A percentile compares a stretch with the other conserved stretches of the same genome.
Evolutionary conservation across 2,329 filamentous ascomycete species (phyloP).

Genomic region (Dactylella cylindrospora): DNA sequence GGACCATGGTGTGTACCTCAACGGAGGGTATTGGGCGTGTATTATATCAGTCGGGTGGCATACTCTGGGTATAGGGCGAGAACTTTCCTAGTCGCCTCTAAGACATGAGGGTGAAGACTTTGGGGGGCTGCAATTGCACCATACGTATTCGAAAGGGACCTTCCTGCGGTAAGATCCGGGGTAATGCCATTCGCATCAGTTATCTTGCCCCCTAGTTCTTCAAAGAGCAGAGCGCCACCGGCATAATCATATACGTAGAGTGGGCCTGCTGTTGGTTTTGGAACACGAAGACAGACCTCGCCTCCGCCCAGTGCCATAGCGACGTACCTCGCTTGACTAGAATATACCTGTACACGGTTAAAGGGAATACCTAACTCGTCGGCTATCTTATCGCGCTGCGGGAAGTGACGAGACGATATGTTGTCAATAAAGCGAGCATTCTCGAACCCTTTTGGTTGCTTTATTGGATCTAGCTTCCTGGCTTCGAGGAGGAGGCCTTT

Average conservation of each 20-base stretch:
- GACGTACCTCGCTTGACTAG: conserved; percentile 55
- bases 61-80: conserved; percentile 42
- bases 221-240: conserved; percentile 62
- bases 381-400: conserved; percentile 1
- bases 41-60: too few species aligned
- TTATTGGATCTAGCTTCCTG: too few species aligned
- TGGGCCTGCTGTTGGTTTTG: conserved; percentile 55
- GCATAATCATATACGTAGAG: conserved; percentile 64
- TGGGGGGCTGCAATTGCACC: conserved; percentile 61
- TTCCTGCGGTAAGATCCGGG: conserved; percentile 58
- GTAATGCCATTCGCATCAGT: conserved; percentile 60
- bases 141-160: conserved; percentile 58
- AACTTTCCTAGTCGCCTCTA: conserved; percentile 52
- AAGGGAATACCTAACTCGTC: neutral
- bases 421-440: too few species aligned
- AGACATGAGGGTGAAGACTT: conserved; percentile 54
- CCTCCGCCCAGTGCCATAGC: conserved; percentile 59
- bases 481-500: conserved; percentile 44
- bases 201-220: conserved; percentile 61
- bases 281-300: conserved; percentile 63
- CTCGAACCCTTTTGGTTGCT: too few species aligned
- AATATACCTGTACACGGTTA: conserved; percentile 1
- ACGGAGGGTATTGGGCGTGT: too few species aligned
- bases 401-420: too few species aligned
- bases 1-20: too few species aligned